These are phyloP conservation scores for Benincasa hispida DNA, from an alignment of 306 rosid genomes.

Conservation along the genomic window DNA sequence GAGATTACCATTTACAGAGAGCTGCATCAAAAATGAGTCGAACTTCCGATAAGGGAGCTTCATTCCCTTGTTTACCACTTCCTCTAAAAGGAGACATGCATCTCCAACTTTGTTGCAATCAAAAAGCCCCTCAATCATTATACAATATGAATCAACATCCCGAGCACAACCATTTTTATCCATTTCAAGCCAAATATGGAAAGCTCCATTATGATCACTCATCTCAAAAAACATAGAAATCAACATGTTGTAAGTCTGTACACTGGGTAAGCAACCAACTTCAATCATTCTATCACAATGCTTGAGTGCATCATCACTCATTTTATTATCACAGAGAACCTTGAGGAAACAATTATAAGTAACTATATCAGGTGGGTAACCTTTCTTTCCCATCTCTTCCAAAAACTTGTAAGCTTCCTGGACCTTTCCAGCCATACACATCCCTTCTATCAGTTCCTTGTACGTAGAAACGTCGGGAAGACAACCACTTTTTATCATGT, in stretches of 20 bases:
- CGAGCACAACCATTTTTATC: slow-evolving; percentile 36
- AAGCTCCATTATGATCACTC: slow-evolving; percentile 66
- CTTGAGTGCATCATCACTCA: slow-evolving; percentile 59
- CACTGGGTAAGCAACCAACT: slow-evolving; percentile 58
- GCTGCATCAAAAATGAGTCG: slow-evolving; percentile 52
- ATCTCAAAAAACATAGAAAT: slow-evolving; percentile 64
- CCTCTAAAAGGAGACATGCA: slow-evolving; percentile 65
- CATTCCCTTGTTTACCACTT: slow-evolving; percentile 50
- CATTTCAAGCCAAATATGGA: slow-evolving; percentile 79
- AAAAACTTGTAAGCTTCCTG: slow-evolving; percentile 69
- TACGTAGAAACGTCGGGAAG: slow-evolving; percentile 92
- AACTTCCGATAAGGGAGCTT: slow-evolving; percentile 67
- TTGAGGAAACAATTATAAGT: slow-evolving; percentile 84
- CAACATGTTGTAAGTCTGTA: slow-evolving; percentile 80
- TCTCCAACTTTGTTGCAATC: slow-evolving; percentile 43
- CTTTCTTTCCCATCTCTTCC: slow-evolving; percentile 91
- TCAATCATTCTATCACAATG: slow-evolving; percentile 54
- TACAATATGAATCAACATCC: slow-evolving; percentile 52
- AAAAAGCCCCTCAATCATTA: slow-evolving; percentile 84
- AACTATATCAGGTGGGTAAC: slow-evolving; percentile 80
- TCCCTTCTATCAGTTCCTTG: slow-evolving; percentile 71
- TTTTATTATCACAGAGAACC: slow-evolving; percentile 69
- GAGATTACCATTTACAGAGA: slow-evolving; percentile 63
- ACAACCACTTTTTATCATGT: slow-evolving; percentile 73
- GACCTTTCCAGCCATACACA: slow-evolving; percentile 65